Percentiles rank a stretch among this genome's conserved stretches.
Evolutionary conservation across 2,329 filamentous ascomycete species (phyloP).

Genomic region (Talaromyces sp.): DNA sequence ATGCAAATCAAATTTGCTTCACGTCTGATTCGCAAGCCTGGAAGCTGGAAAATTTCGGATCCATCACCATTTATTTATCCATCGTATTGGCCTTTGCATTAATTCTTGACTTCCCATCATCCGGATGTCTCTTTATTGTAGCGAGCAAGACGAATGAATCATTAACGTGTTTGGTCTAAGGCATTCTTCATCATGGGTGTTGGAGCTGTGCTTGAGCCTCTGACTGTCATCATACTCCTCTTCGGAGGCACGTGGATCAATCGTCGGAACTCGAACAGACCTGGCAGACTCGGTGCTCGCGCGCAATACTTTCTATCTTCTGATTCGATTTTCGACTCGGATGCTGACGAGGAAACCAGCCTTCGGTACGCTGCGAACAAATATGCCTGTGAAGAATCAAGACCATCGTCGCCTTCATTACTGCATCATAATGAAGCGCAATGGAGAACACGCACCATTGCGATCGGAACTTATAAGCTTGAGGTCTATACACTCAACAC

Average conservation of each 20-base stretch:
- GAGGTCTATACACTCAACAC: slow-evolving; percentile 61
- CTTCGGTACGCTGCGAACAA: not conserved
- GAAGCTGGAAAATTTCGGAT: not conserved
- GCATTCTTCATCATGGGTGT: slow-evolving; percentile 46
- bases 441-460: slow-evolving; percentile 52
- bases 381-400: slow-evolving; percentile 13
- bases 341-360: not conserved
- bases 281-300: not conserved
- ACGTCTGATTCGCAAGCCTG: not conserved
- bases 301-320: not conserved
- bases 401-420: slow-evolving; percentile 40
- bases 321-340: not conserved
- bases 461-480: slow-evolving; percentile 45
- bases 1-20: not conserved
- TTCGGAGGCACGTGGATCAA: slow-evolving; percentile 63
- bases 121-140: not conserved
- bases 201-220: slow-evolving; percentile 59
- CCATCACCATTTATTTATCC: not conserved
- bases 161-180: not conserved
- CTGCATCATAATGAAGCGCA: slow-evolving; percentile 40
- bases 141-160: not conserved
- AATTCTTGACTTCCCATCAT: not conserved
- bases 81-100: not conserved
- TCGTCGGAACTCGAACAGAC: slow-evolving; percentile 30
- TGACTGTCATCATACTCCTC: slow-evolving; percentile 58